phyloP scores from a whole-genome alignment of 2,329 filamentous ascomycete genomes.

The Lachnellula subtilissima region DNA sequence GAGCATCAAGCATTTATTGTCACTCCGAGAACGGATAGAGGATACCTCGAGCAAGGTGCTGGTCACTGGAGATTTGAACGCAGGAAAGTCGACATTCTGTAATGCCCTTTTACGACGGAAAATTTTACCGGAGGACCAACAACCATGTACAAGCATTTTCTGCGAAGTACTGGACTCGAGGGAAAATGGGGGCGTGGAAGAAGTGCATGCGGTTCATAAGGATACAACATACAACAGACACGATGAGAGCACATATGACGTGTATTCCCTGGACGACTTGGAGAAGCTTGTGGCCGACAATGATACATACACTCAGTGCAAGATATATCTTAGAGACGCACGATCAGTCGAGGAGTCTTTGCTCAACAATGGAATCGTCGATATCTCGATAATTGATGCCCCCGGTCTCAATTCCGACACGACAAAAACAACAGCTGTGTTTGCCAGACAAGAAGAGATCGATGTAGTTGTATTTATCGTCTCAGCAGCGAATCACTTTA shows the following conservation, averaged over 20 bases:
- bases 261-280: constrained; percentile 70
- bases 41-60: constrained; percentile 96
- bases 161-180: constrained; percentile 92
- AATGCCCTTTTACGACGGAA: constrained; percentile 93
- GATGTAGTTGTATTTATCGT: constrained; percentile 99
- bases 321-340: constrained; percentile 90
- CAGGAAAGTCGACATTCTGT: constrained; percentile 97
- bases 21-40: constrained; percentile 87
- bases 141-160: constrained; percentile 97
- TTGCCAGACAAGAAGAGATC: constrained; percentile 95
- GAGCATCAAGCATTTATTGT: constrained; percentile 83
- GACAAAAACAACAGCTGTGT: constrained; percentile 93
- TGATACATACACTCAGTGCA: constrained; percentile 85
- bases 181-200: constrained; percentile 86
- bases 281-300: constrained; percentile 90
- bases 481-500: constrained; percentile 96
- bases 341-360: constrained; percentile 87
- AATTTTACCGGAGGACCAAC: constrained; percentile 91
- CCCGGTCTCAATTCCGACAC: constrained; percentile 95
- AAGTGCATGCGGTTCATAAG: constrained; percentile 92
- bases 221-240: constrained; percentile 75
- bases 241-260: constrained; percentile 91
- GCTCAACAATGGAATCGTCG: constrained; percentile 94
- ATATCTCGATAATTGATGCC: constrained; percentile 95
- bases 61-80: constrained; percentile 92